A percentile compares a stretch with the other conserved stretches of the same genome.
Evolutionary conservation across 495 filamentous ascomycete genomes (phyloP).

Genomic region (Penicillium ochrochloron): DNA sequence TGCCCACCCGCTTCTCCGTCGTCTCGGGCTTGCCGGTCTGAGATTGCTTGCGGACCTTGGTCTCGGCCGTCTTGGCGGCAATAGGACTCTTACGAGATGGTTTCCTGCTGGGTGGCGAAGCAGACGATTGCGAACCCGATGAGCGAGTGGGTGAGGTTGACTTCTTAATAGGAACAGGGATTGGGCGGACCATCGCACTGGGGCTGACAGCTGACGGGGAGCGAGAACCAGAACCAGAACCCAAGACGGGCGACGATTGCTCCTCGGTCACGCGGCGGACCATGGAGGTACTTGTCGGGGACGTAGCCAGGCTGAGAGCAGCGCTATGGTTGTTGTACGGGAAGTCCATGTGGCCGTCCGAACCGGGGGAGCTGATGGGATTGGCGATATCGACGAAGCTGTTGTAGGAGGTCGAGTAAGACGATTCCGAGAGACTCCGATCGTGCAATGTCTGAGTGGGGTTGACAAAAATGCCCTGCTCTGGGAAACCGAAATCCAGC

Average conservation of each 20-base stretch:
- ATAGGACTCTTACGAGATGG: conserved; percentile 73
- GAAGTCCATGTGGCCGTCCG: conserved; percentile 67
- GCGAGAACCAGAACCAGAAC: conserved; percentile 46
- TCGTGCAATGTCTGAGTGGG: conserved; percentile 84
- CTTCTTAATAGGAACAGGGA: conserved; percentile 71
- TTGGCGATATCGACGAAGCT: conserved; percentile 81
- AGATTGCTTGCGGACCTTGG: conserved; percentile 73
- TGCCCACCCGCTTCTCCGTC: conserved; percentile 86
- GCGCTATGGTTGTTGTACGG: conserved; percentile 53
- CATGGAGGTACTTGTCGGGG: conserved; percentile 46
- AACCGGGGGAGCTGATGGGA: conserved; percentile 70
- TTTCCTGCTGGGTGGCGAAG: conserved; percentile 69
- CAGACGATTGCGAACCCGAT: conserved; percentile 63
- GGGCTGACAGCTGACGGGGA: conserved; percentile 66
- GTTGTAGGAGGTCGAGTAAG: conserved; percentile 72
- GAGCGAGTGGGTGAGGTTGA: conserved; percentile 61
- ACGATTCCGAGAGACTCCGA: conserved; percentile 83
- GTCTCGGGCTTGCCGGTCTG: conserved; percentile 76
- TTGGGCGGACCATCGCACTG: conserved; percentile 62
- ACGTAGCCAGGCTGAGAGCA: conserved; percentile 33
- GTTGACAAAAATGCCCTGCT: conserved; percentile 74
- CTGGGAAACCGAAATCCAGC: conserved; percentile 56
- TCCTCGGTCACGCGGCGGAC: conserved; percentile 37
- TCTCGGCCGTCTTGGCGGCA: conserved; percentile 77
- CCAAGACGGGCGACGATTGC: conserved; percentile 36